These are phyloP conservation scores for Kitagawia praeruptora DNA, from an alignment of 129 eudicot species.

Conservation along the genomic window DNA sequence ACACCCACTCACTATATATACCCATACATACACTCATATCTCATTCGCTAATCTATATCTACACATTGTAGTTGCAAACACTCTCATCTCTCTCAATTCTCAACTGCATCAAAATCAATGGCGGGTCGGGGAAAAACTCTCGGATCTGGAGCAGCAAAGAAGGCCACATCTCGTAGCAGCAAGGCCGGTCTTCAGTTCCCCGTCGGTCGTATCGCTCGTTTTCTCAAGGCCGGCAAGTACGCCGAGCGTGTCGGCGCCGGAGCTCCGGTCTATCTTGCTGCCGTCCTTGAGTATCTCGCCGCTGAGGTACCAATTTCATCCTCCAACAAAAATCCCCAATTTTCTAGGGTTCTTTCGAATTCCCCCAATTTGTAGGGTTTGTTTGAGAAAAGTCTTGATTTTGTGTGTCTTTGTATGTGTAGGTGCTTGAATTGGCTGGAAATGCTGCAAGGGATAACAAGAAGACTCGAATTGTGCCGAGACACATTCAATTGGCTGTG, in stretches of 20 bases:
- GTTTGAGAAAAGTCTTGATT: background rate
- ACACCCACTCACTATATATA: background rate
- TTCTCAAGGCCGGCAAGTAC: conserved; percentile 41
- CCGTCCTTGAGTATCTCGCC: conserved; percentile 36
- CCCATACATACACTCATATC: background rate
- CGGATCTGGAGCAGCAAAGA: conserved; percentile 26
- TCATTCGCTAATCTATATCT: background rate
- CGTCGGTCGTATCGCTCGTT: conserved; percentile 44
- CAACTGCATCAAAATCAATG: conserved; percentile 13
- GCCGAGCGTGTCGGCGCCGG: conserved; percentile 41
- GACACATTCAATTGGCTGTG: conserved; percentile 36
- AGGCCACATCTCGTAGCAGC: conserved; percentile 44
- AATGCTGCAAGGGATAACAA: conserved; percentile 41
- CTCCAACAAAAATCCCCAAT: background rate
- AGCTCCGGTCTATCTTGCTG: conserved; percentile 41
- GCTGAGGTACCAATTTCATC: conserved; percentile 26
- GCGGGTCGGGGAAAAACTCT: conserved; percentile 49
- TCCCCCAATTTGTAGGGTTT: background rate
- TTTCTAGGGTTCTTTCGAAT: background rate
- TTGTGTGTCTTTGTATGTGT: background rate
- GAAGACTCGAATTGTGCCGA: conserved; percentile 26
- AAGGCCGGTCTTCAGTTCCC: conserved; percentile 52
- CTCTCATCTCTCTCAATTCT: background rate
- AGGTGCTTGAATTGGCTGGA: conserved; percentile 38
- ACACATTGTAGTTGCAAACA: background rate